Base-by-base conservation (phyloP, 2,329 filamentous ascomycete genomes). In the Ceratocystis cacaofunesta region DNA sequence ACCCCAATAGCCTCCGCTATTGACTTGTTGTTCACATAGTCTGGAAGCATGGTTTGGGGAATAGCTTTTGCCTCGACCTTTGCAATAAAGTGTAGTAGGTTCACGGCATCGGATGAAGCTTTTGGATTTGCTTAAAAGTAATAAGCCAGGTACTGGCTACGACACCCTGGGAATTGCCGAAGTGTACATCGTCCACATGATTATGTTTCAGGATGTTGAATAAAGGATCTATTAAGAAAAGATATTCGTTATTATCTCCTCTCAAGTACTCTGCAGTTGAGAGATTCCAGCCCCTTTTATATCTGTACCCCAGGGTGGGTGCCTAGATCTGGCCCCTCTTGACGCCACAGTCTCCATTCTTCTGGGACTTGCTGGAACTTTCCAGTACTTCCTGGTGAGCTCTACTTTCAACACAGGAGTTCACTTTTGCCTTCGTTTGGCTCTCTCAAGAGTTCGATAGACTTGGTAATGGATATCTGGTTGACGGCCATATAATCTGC, bases 401-500 rank as follows among this genome's bases (percentile, higher is more conserved):
- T 22, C 22, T 22, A 22, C 22, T 22, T 22, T 22, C 22, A 22
- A 22, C 22, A 22, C 22, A 22, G 48, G 3, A 52, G 19, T 22
- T 52, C 48, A 22, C 28, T 25, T 10, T 25, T 52, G 6, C 22
- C 48, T 19, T 25, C 22, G 48, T 25, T 4, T 10, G 48, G 5
- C 4, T 5, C 8, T 52, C 8, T 10, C 4, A 52, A 25, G n/a
- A 10, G 15, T 10, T 52, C 4, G n/a, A 52, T 1, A 12, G 28
- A 52, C 46, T 43, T 44, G 25, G 55, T 0, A 17, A 64, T 32
- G 19, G n/a, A 17, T 6, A 41, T 30, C 3, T 36, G 7, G 7
- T 58, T 66, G 17, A 46, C 32, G 43, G 60, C 66, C 8, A 70
- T 65, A 22, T 69, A 70, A 12, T 65, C 66, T 1, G 68, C 63